Evolutionary conservation across 768 basidiomycete species (phyloP), one percentile per base, ranked within the genome.

Genomic region (Tremella fuciformis): DNA sequence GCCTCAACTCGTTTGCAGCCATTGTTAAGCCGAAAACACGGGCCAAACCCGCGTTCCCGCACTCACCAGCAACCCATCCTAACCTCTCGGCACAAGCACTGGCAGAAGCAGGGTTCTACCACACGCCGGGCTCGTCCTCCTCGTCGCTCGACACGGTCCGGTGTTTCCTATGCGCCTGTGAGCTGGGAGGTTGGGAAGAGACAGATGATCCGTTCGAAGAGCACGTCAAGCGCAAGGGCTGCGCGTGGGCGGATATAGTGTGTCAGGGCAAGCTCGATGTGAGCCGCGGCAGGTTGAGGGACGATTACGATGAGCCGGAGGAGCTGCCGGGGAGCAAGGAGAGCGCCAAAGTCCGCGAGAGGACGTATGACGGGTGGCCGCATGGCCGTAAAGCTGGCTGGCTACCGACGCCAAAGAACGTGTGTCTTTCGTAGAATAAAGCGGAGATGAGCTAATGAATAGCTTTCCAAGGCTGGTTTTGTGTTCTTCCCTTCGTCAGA

Each of bases 381-480:
- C 74, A 76, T 52, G 69, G 74, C 46, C 62, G 62, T 50, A 69
- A 70, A 57, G 59, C 64, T 25, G 75, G 65, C 22, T 76, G 69
- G 69, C 40, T 71, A 22, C 75, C 76, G 2, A 70, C 71, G 2
- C 61, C 64, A 6, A 66, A 69, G 34, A 67, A 64, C 26, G 76
- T 76, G 40, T 41, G 76, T 53, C 9, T 50, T 41, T 34, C 26
- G 8, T 37, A 4, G 22, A 9, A 16, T 18, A 22, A 25, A 6
- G 19, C 3, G 13, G 16, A 42, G 15, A 21, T 21, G 39, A 13
- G 19, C 26, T 38, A 25, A 52, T 39, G 34, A 8, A 2, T 63
- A 92, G 92, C 86, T 98, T 83, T 88, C 92, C 0, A 84, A 83
- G 64, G 91, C 91, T 2, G 93, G 93, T 8, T 96, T 94, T 70